phyloP scores from a whole-genome alignment of 2,329 filamentous ascomycete species.

The Colletotrichum lini region DNA sequence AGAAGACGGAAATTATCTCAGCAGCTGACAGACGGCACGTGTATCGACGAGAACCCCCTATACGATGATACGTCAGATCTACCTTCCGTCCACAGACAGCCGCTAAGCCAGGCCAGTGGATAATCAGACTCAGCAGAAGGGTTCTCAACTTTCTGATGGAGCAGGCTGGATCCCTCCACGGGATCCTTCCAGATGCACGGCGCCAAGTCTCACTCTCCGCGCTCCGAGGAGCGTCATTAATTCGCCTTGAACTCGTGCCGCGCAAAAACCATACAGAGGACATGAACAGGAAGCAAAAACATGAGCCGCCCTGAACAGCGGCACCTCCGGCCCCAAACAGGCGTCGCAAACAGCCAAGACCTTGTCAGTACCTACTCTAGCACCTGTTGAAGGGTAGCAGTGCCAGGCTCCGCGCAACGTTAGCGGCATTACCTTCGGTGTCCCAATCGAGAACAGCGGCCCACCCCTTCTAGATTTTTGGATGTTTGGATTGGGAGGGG shows the following conservation, averaged over 20 bases:
- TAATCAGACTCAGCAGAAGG: conserved; percentile 2
- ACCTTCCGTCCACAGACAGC: background rate
- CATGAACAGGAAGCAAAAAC: background rate
- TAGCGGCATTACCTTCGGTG: conserved; percentile 35
- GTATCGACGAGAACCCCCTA: conserved; percentile 23
- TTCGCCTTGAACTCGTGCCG: background rate
- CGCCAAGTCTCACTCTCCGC: conserved; percentile 10
- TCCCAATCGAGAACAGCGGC: conserved; percentile 32
- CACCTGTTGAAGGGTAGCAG: conserved; percentile 27
- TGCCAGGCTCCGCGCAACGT: conserved; percentile 18
- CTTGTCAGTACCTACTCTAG: conserved; percentile 22
- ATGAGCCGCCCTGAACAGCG: conserved; percentile 28
- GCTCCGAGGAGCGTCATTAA: background rate
- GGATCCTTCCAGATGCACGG: conserved; percentile 1
- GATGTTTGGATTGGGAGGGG: background rate
- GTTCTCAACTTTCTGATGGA: background rate
- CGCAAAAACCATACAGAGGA: background rate
- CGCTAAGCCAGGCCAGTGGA: conserved; percentile 1
- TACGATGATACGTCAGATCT: conserved; percentile 4
- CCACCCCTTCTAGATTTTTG: conserved; percentile 14
- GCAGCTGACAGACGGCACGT: conserved; percentile 15
- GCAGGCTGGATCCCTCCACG: conserved; percentile 6
- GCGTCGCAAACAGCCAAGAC: conserved; percentile 26
- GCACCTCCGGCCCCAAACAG: conserved; percentile 25
- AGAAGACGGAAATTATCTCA: background rate